Base-by-base conservation (phyloP, 2,329 filamentous ascomycete species). In the Nemania sp. region DNA sequence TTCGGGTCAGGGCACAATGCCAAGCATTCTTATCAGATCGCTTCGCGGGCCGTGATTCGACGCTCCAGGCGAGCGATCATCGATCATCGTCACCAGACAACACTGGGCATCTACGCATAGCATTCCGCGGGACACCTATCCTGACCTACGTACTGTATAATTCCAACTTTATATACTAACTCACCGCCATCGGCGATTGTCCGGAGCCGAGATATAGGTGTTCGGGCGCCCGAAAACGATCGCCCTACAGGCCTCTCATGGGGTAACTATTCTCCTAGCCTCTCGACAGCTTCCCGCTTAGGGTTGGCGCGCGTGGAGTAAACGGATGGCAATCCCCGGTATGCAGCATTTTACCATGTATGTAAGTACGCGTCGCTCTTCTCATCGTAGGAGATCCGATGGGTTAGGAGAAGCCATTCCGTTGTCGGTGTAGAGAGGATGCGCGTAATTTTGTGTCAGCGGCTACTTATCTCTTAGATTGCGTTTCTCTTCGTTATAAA, bases 1-100 rank as follows among this genome's bases (percentile, higher is more conserved):
- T 20, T 24, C 5, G 38, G 60, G 20, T 49, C 38, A 10, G 43
- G 26, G 20, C 24, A 35, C 18, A 5, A 24, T 15, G 64, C 64
- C 59, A 67, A 67, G 64, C 1, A 55, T 7, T 49, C n/a, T 58
- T 63, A 67, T 67, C 59, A 58, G 64, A 63, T 67, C 54, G 22
- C 20, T n/a, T 13, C 8, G 7, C 26, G n/a, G n/a, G 20, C 27
- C 13, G 26, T 49, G 53, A 24, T 63, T 59, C 45, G 59, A 49
- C 20, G 20, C 29, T 32, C 5, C 13, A 7, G n/a, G 18, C 11
- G 27, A 41, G 32, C 18, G 5, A 24, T 24, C 55, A 57, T 62
- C 24, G 22, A 18, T 43, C 45, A 18, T 43, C 45, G 54, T 24
- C 47, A 47, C 15, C 8, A 41, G 35, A 11, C 13, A n/a, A n/a